These are phyloP conservation scores for Chimonanthus praecox DNA, from an alignment of 164 flowering plant genomes.

Conservation along the genomic window DNA sequence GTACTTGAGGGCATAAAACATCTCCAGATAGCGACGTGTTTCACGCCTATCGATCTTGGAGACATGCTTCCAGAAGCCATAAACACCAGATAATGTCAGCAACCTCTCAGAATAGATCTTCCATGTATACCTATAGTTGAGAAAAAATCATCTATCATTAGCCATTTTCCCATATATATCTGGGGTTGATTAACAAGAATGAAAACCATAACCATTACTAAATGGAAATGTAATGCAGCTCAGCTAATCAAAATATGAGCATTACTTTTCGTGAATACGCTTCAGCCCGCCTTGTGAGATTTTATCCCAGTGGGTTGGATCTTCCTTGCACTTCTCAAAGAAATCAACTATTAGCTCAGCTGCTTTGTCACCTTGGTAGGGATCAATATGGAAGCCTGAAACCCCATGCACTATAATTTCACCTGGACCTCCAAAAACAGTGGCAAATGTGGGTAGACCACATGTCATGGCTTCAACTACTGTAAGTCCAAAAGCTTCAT, in stretches of 20 bases:
- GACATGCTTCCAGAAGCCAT: constrained; percentile 95
- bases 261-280: constrained; percentile 86
- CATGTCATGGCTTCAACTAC: constrained; percentile 98
- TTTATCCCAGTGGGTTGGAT: constrained; percentile 77
- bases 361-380: constrained; percentile 87
- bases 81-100: constrained; percentile 80
- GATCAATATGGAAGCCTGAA: constrained; percentile 97
- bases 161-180: background rate
- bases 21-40: constrained; percentile 88
- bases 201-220: background rate
- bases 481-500: constrained; percentile 95
- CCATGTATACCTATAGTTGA: constrained; percentile 72
- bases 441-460: constrained; percentile 94
- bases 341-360: constrained; percentile 69
- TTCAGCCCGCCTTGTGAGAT: constrained; percentile 71
- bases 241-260: background rate
- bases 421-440: constrained; percentile 87
- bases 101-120: constrained; percentile 87
- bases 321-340: constrained; percentile 68
- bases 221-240: background rate
- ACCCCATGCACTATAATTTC: constrained; percentile 91
- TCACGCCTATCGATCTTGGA: constrained; percentile 87
- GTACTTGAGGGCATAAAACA: constrained; percentile 91
- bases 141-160: no score
- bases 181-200: background rate